Conservation (phyloP, 1,139 yeast genomes). For the Pichia sp. region DNA sequence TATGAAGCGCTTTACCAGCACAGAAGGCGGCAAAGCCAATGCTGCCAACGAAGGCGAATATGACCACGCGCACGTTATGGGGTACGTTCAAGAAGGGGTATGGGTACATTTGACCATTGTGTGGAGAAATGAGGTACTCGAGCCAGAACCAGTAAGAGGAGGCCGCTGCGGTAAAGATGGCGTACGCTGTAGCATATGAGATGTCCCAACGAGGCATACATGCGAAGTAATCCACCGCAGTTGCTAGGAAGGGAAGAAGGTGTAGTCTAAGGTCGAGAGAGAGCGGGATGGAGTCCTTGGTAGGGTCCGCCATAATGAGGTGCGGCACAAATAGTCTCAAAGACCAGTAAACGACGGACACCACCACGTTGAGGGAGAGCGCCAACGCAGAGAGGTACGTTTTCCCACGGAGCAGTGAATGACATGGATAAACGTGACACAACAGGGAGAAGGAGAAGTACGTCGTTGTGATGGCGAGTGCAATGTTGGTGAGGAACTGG, state of each 20-base stretch:
- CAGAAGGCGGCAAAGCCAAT: slow-evolving; percentile 23
- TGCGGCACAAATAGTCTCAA: slow-evolving; percentile 43
- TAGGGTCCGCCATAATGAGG: slow-evolving; percentile 33
- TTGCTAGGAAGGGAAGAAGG: slow-evolving; percentile 46
- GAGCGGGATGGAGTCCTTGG: slow-evolving; percentile 34
- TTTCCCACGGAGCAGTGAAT: slow-evolving; percentile 25
- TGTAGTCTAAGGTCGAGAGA: slow-evolving; percentile 51
- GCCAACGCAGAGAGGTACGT: slow-evolving; percentile 43
- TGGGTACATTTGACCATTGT: slow-evolving; percentile 36
- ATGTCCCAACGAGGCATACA: slow-evolving; percentile 45
- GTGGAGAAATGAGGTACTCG: slow-evolving; percentile 35
- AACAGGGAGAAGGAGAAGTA: slow-evolving; percentile 37
- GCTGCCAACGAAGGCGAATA: slow-evolving; percentile 44
- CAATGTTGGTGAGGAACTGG: slow-evolving; percentile 62
- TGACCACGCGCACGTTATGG: slow-evolving; percentile 35
- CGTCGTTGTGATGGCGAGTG: slow-evolving; percentile 41
- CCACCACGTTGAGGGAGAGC: slow-evolving; percentile 51
- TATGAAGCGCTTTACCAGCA: slow-evolving; percentile 12
- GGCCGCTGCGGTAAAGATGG: slow-evolving; percentile 34
- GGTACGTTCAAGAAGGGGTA: slow-evolving; percentile 58
- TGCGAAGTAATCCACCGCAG: slow-evolving; percentile 46
- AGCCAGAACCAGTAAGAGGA: slow-evolving; percentile 48
- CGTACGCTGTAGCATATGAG: slow-evolving; percentile 34
- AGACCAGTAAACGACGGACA: slow-evolving; percentile 61
- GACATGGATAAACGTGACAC: slow-evolving; percentile 31